Percentiles rank a stretch among this genome's conserved stretches.
Conservation (phyloP, 1,139 yeast species). For the Pneumocystis murina region DNA sequence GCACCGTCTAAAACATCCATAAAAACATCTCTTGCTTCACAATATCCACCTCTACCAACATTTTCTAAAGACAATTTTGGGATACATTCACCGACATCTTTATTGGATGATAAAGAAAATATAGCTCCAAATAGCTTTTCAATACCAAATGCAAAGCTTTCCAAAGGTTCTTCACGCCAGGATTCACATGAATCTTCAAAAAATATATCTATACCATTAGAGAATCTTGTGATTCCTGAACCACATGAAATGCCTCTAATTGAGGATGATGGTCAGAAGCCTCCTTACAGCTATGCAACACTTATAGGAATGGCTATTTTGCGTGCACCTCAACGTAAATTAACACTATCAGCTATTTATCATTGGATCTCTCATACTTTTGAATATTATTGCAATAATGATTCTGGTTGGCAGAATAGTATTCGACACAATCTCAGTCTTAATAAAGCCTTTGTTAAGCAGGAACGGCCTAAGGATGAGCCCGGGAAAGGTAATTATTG, state of each 20-base stretch:
- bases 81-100: not conserved
- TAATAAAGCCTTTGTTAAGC: conserved; percentile 77
- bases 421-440: conserved; percentile 73
- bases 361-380: conserved; percentile 85
- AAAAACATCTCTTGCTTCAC: not conserved
- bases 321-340: conserved; percentile 60
- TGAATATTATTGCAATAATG: conserved; percentile 66
- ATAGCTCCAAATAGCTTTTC: not conserved
- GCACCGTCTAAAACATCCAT: not conserved
- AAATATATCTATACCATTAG: not conserved
- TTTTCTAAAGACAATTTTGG: not conserved
- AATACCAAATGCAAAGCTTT: not conserved
- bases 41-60: not conserved
- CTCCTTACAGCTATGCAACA: conserved; percentile 89
- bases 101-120: not conserved
- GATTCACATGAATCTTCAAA: not conserved
- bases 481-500: conserved; percentile 93
- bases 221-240: not conserved
- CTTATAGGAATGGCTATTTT: conserved; percentile 87
- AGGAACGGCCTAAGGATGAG: conserved; percentile 73
- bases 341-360: conserved; percentile 83
- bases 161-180: not conserved
- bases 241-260: conserved; percentile 3
- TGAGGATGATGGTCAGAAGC: conserved; percentile 43
- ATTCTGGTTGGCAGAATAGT: conserved; percentile 90